Evolutionary conservation across 345 rosid genomes (phyloP).

Genomic region (Acer negundo): DNA sequence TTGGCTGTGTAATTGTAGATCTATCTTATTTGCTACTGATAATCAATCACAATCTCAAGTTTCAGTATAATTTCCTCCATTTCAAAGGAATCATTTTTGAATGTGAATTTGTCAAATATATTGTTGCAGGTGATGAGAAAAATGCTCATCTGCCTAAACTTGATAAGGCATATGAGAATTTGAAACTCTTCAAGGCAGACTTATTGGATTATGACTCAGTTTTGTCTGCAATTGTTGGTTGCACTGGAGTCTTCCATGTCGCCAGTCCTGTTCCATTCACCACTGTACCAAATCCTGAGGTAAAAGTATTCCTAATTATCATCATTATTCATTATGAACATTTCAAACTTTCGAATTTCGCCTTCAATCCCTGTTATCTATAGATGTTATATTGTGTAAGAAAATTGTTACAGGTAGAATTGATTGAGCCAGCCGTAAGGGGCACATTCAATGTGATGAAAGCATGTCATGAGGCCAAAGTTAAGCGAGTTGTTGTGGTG

Average conservation of each 20-base stretch:
- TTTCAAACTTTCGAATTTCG: too few species aligned
- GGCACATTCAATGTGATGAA: conserved; percentile 69
- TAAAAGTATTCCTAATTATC: conserved; percentile 3
- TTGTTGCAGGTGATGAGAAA: conserved; percentile 29
- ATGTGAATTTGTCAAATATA: too few species aligned
- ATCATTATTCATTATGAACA: too few species aligned
- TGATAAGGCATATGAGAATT: conserved; percentile 54
- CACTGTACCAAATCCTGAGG: conserved; percentile 45
- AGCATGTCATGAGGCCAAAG: conserved; percentile 59
- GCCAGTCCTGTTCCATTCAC: conserved; percentile 63
- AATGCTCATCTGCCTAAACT: conserved; percentile 51
- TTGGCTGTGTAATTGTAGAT: too few species aligned
- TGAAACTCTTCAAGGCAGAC: conserved; percentile 69
- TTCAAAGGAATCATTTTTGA: too few species aligned
- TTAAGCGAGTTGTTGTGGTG: conserved; percentile 63
- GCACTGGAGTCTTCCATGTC: conserved; percentile 67
- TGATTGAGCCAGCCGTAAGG: conserved; percentile 66
- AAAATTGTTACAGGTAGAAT: conserved; percentile 38
- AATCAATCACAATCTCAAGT: too few species aligned
- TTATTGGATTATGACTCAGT: conserved; percentile 53
- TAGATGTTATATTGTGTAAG: too few species aligned
- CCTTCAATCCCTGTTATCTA: too few species aligned
- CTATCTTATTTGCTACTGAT: too few species aligned
- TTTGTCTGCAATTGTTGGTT: conserved; percentile 50
- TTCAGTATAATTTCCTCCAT: too few species aligned